Percentiles rank a stretch among this genome's conserved stretches.
Evolutionary conservation across 495 filamentous ascomycete genomes (phyloP).

Genomic region (Talaromyces proteolyticus): DNA sequence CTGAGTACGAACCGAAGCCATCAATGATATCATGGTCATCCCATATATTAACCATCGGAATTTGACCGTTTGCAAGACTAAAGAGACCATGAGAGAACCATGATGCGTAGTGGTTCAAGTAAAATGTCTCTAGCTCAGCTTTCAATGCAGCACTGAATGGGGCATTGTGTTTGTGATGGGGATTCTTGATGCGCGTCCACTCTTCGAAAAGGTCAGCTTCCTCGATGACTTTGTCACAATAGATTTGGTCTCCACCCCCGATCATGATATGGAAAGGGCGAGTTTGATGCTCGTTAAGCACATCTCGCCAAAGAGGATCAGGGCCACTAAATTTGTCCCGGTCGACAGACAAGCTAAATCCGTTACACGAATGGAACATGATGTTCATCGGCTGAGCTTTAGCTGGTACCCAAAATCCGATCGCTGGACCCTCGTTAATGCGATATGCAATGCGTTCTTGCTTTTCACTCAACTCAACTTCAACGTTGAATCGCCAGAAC

Average conservation of each 20-base stretch:
- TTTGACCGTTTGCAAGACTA: constrained; percentile 85
- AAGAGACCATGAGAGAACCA: constrained; percentile 98
- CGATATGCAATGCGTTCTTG: constrained; percentile 89
- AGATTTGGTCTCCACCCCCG: constrained; percentile 94
- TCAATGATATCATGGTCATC: constrained; percentile 99
- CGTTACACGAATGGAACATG: constrained; percentile 97
- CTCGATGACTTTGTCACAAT: constrained; percentile 77
- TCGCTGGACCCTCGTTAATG: constrained; percentile 84
- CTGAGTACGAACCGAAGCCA: constrained; percentile 88
- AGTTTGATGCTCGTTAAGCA: constrained; percentile 86
- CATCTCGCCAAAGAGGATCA: constrained; percentile 94
- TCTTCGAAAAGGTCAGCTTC: constrained; percentile 69
- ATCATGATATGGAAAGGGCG: constrained; percentile 98
- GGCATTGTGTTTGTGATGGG: constrained; percentile 66
- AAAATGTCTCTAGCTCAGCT: constrained; percentile 79
- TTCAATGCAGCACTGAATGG: constrained; percentile 73
- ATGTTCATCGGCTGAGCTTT: constrained; percentile 88
- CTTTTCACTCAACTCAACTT: constrained; percentile 71
- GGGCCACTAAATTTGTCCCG: constrained; percentile 77
- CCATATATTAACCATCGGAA: constrained; percentile 97
- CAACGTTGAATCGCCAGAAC: constrained; percentile 94
- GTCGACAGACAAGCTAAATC: constrained; percentile 79
- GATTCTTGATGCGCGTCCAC: constrained; percentile 79
- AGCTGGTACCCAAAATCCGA: constrained; percentile 93
- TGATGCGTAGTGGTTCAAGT: constrained; percentile 74